Percentiles rank a stretch among this genome's conserved stretches.
These are phyloP conservation scores for Acacia concinna DNA, from an alignment of 331 rosid genomes.

Conservation along the genomic window DNA sequence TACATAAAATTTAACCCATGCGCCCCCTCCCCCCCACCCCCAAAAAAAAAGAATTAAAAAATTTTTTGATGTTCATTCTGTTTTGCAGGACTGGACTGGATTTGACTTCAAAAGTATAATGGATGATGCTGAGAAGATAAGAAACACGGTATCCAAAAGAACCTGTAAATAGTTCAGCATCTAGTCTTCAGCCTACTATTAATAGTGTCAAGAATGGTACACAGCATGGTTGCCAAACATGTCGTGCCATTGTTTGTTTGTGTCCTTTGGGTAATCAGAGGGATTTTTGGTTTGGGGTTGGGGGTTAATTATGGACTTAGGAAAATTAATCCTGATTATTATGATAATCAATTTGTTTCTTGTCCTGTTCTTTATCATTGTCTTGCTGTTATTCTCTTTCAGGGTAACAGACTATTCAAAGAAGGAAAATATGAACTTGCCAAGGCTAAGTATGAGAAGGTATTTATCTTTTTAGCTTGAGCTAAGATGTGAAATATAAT, in stretches of 20 bases:
- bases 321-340: not conserved
- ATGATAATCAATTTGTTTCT: not conserved
- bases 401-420: conserved; percentile 98
- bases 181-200: conserved; percentile 14
- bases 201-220: not conserved
- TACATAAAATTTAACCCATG: conserved; percentile 4
- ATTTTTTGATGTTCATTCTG: conserved; percentile 26
- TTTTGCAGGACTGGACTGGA: conserved; percentile 94
- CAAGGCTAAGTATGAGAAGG: conserved; percentile 99
- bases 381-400: conserved; percentile 37
- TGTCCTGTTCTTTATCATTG: not conserved
- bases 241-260: not conserved
- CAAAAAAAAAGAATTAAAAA: too few relatives aligned
- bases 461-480: conserved; percentile 29
- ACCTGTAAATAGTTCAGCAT: conserved; percentile 13
- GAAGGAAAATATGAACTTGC: conserved; percentile 96
- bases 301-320: too few relatives aligned
- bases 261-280: conserved; percentile 1
- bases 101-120: conserved; percentile 81
- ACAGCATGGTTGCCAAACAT: not conserved
- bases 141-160: conserved; percentile 70
- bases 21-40: too few relatives aligned
- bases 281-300: too few relatives aligned
- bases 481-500: not conserved
- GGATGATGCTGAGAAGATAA: conserved; percentile 82